phyloP scores from a whole-genome alignment of 2,329 filamentous ascomycete species.

The Diplocarpon mali region DNA sequence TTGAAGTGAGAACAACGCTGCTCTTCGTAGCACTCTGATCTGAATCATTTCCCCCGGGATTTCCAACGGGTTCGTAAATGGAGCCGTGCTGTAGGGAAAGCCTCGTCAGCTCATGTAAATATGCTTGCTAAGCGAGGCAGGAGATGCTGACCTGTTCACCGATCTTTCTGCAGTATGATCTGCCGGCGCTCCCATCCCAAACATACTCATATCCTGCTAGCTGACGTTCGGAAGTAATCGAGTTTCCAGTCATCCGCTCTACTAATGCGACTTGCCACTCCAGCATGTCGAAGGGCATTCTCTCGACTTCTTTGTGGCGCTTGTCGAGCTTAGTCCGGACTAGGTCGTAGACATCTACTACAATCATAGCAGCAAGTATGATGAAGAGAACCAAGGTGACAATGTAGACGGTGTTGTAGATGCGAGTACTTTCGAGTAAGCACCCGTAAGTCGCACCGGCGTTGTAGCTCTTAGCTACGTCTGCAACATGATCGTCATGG shows the following conservation, averaged over 20 bases:
- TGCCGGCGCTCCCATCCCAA: neutral
- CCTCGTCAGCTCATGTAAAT: neutral
- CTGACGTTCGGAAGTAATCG: neutral
- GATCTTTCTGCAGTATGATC: neutral
- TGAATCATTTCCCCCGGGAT: no score
- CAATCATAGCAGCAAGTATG: neutral
- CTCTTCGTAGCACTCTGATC: no score
- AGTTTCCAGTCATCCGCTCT: neutral
- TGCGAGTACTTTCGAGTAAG: neutral
- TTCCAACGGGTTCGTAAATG: neutral
- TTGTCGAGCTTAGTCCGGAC: neutral
- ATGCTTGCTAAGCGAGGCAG: neutral
- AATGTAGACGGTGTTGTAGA: neutral
- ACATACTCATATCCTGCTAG: constrained; percentile 1
- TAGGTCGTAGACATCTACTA: neutral
- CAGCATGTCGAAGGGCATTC: neutral
- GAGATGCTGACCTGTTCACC: neutral
- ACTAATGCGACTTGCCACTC: neutral
- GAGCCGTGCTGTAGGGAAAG: neutral
- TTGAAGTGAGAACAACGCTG: no score
- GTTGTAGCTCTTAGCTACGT: neutral
- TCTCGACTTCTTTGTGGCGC: neutral
- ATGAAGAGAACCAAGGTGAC: neutral
- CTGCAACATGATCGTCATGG: neutral
- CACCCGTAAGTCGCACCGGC: neutral